Base-by-base conservation (phyloP, 495 filamentous ascomycete genomes). In the Penicillium macrosclerotiorum region DNA sequence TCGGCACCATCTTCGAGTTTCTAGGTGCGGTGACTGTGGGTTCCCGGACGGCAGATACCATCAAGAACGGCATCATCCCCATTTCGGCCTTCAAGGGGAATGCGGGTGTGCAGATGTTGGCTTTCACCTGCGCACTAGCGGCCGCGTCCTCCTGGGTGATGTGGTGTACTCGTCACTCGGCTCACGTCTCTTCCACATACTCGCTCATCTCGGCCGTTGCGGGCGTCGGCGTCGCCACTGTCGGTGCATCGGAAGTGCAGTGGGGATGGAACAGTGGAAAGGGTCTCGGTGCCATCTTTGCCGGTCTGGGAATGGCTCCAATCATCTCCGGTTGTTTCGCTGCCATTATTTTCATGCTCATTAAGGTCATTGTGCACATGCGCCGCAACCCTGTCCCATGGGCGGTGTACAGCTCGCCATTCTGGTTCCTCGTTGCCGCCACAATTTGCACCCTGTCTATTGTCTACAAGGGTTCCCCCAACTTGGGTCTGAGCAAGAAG, bases 131-230 rank as follows among this genome's bases (percentile, higher is more conserved):
- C 41, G 79, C 79, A 26, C 64, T 80, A 0, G 78, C 72, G 14
- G 80, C 68, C 18, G 78, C 79, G 16, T 74, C 73, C 5, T 68
- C 64, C 9, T 78, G 74, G 74, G 72, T 78, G 35, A 83, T 81
- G 79, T 81, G 78, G 80, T 82, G 78, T 46, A 84, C 79, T 4
- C 62, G 68, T 12, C 68, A 82, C 64, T 80, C 76, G 4, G 74
- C 77, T 37, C 77, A 80, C 67, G 80, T 84, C 44, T 84, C 80
- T 1, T 80, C 79, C 3, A 84, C 80, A 25, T 83, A 84, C 66
- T 82, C 80, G 2, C 74, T 83, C 37, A 74, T 84, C 49, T 81
- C 79, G 5, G 77, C 79, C 32, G 74, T 82, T 9, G 80, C 80
- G 33, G 78, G 80, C 58, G 79, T 83, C 19, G 79, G 79, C 57